Conservation (phyloP, 345 rosid species). For the Populus nigra region DNA sequence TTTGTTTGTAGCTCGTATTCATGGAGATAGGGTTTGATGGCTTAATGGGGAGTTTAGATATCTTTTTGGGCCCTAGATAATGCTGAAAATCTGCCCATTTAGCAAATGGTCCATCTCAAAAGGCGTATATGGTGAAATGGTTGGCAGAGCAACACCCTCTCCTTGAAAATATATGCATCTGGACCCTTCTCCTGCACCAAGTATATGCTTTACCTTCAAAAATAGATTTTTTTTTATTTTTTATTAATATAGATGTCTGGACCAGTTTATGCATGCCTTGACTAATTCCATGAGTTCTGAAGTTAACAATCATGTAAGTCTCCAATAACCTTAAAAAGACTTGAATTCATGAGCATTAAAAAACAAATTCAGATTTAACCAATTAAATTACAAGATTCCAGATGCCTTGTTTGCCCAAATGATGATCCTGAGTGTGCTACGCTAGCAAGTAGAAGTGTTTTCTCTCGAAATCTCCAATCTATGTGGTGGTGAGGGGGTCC, state of each 20-base stretch:
- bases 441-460: neutral
- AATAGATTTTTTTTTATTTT: neutral
- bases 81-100: neutral
- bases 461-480: neutral
- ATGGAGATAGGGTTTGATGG: neutral
- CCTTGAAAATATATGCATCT: neutral
- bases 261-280: fast-evolving
- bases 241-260: too few species aligned
- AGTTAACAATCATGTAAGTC: fast-evolving
- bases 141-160: neutral
- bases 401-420: slow-evolving; percentile 16
- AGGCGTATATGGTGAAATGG: neutral
- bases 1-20: neutral
- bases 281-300: fast-evolving
- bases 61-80: neutral
- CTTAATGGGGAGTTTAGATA: neutral
- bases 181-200: slow-evolving; percentile 11
- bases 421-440: slow-evolving; percentile 25
- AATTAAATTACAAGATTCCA: too few species aligned
- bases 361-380: too few species aligned
- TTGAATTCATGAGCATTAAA: too few species aligned
- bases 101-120: neutral
- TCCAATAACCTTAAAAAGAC: fast-evolving
- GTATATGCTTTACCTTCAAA: slow-evolving; percentile 12
- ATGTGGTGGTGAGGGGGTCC: slow-evolving; percentile 15